Base-by-base conservation (phyloP, 495 filamentous ascomycete genomes). In the Bathelium albidoporum region DNA sequence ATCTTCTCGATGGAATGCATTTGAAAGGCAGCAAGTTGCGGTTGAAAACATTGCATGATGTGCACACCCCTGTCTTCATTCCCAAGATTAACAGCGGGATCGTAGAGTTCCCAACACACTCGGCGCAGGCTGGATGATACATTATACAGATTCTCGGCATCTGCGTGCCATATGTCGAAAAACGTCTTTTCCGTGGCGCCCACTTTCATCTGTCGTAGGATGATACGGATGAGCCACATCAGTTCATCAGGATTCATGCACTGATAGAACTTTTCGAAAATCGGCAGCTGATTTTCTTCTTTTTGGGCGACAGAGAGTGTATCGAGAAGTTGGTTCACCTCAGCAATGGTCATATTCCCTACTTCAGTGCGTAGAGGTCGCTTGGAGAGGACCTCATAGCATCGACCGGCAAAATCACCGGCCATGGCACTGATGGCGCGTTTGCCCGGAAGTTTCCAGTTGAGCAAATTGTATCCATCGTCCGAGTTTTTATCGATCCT, bases 121-220 rank as follows among this genome's bases (percentile, higher is more conserved):
- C 94, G 81, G 31, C 90, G 82, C 63, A 98, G 79, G 69, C 87
- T 96, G 44, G 89, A 93, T 1, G 91, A 96, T 18, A 97, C 88
- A 65, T 87, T 95, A 75, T 95, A 97, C 22, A 97, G 75, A 44
- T 80, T 87, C 72, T 95, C 93, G 0, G 87, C 95, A 73, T 97
- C 91, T 0, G 90, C 89, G 74, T 98, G 94, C 92, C 91, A 97
- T 55, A 92, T 76, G 62, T 92, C 82, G 63, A 98, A 85, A 65
- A 97, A 83, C 0, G 94, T 96, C 73, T 90, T 89, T 75, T 97
- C 95, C 0, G 91, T 91, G 12, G 95, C 95, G 2, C 95, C 94
- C n/a, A 98, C 84, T 74, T 93, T 97, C 94, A 97, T 96, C 72
- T 96, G 90, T 60, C 90, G 89, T 36, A 98, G 79, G 45, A 97